Evolutionary conservation across 2,329 filamentous ascomycete species (phyloP), one percentile per base, ranked within the genome.

Genomic region (Clarireedia hainanense): DNA sequence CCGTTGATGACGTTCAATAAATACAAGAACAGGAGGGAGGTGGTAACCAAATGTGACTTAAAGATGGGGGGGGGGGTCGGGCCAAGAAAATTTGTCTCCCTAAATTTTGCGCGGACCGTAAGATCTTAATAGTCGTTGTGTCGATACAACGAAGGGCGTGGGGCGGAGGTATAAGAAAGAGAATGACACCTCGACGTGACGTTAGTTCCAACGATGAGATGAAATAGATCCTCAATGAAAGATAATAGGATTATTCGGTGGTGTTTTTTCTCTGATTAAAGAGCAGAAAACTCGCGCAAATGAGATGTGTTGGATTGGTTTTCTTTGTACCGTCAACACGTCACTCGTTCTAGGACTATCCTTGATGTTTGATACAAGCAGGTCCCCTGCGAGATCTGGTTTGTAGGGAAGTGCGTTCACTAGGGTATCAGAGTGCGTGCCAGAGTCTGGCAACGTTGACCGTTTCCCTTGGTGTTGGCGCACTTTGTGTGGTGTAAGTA

Each of bases 341-440:
- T 64, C 59, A 62, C 57, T 57, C 40, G 47, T 65, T 46, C 64
- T 60, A 49, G 62, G 65, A 58, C 49, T 57, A 63, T 65, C 64
- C 65, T 68, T 64, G 64, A 56, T 55, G 43, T 54, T 52, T 55
- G 37, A 49, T 43, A 59, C 65, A 64, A 59, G 65, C 65, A 63
- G 61, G 58, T 55, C 46, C 64, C 62, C 63, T 66, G 65, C 53
- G 58, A 47, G 56, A 61, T 64, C 57, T 63, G 47, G 14, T 55
- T 63, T 42, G 52, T 60, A 61, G 57, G 57, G 62, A 58, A 58
- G 62, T 62, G 20, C 15, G 57, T 50, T 53, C 57, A 60, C 62
- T 46, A 63, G 56, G 58, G 56, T 63, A 51, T 54, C 42, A 52
- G 46, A 26, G 30, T 47, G 46, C 20, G 26, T 15, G 37, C 47